phyloP scores from a whole-genome alignment of 176 grass and related monocot species.

The Oryza australiensis region DNA sequence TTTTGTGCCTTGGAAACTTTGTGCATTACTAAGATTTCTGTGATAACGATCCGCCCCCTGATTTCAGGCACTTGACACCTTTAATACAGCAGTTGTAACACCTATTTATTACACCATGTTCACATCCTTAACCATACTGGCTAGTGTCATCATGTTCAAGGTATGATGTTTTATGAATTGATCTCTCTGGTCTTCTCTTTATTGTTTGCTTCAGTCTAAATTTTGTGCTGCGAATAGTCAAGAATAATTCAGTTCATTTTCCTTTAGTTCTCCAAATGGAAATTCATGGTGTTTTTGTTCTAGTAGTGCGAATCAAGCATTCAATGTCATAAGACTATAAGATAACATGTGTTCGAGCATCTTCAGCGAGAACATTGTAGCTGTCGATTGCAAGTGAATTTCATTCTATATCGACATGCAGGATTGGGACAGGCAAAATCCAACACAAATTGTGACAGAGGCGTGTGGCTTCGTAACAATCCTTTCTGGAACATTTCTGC shows the following conservation, averaged over 20 bases:
- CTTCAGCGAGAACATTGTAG: background rate
- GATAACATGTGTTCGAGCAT: background rate
- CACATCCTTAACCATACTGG: conserved; percentile 76
- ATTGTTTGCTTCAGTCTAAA: background rate
- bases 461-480: conserved; percentile 81
- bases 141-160: conserved; percentile 93
- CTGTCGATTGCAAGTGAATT: background rate
- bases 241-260: conserved; percentile 9
- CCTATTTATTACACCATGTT: conserved; percentile 87
- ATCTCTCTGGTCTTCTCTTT: background rate
- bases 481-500: conserved; percentile 79
- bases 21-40: background rate
- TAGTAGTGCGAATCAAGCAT: background rate
- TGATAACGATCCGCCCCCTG: background rate
- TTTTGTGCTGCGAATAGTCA: background rate
- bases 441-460: conserved; percentile 78
- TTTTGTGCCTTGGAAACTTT: background rate
- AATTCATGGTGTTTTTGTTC: background rate
- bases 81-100: conserved; percentile 75
- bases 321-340: conserved; percentile 1
- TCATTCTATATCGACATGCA: background rate
- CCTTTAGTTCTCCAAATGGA: background rate
- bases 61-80: conserved; percentile 69
- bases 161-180: conserved; percentile 28
- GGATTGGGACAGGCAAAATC: conserved; percentile 86